These are phyloP conservation scores for Sicyos edulis DNA, from an alignment of 306 rosid species.

Conservation along the genomic window DNA sequence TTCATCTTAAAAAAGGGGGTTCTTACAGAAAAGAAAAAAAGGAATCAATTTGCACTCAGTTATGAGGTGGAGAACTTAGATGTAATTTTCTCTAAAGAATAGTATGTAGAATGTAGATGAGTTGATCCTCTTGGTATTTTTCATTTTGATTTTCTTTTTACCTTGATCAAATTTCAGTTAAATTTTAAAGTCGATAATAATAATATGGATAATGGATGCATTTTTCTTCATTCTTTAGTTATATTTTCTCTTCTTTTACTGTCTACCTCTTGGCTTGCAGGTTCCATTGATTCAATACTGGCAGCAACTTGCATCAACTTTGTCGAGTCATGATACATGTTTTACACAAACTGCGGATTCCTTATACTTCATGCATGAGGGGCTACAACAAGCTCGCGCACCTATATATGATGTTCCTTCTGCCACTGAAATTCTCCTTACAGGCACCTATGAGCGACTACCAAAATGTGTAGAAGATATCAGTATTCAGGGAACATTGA, in stretches of 20 bases:
- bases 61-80: background rate
- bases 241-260: background rate
- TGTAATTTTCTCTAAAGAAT: background rate
- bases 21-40: background rate
- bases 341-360: conserved; percentile 99
- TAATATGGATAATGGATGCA: background rate
- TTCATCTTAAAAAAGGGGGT: background rate
- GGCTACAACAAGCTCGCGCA: conserved; percentile 96
- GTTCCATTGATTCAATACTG: conserved; percentile 90
- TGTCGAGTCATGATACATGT: conserved; percentile 88
- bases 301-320: conserved; percentile 81
- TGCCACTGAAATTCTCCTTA: conserved; percentile 77
- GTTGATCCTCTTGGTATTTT: background rate
- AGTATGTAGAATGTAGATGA: background rate
- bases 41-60: background rate
- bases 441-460: conserved; percentile 71
- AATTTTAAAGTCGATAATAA: background rate
- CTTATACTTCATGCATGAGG: conserved; percentile 96
- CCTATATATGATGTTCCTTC: conserved; percentile 97
- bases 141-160: too few species aligned
- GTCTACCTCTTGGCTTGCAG: conserved; percentile 36
- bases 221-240: background rate
- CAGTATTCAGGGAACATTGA: conserved; percentile 60
- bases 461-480: conserved; percentile 90
- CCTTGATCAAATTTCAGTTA: background rate